These are phyloP conservation scores for Eremochloa ophiuroides DNA, from an alignment of 176 grass and related monocot genomes.

Conservation along the genomic window DNA sequence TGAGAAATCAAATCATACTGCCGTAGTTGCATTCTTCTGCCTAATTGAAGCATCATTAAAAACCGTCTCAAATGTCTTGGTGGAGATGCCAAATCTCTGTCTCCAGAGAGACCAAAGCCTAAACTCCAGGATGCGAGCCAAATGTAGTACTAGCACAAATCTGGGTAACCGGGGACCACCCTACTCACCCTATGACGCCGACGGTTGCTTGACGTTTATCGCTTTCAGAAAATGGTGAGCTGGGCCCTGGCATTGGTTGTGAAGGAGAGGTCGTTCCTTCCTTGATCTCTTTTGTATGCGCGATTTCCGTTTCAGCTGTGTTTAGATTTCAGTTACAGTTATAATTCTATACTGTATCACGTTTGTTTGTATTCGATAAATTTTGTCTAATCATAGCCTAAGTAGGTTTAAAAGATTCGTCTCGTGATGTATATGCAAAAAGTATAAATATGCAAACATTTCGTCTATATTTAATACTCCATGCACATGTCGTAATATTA, in stretches of 20 bases:
- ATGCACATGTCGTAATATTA: too few relatives aligned
- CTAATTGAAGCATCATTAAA: too few relatives aligned
- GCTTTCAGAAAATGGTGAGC: background rate
- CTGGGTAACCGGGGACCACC: background rate
- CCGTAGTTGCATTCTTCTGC: background rate
- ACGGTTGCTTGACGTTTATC: constrained; percentile 5
- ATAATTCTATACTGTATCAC: too few relatives aligned
- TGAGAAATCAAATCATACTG: background rate
- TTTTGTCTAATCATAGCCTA: too few relatives aligned
- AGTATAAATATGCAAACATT: too few relatives aligned
- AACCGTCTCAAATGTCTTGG: too few relatives aligned
- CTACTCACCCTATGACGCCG: background rate
- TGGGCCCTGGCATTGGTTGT: background rate
- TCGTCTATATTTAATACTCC: too few relatives aligned
- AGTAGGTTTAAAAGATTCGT: too few relatives aligned
- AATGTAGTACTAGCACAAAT: background rate
- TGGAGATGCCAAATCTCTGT: background rate
- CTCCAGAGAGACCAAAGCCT: background rate
- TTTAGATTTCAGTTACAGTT: too few relatives aligned
- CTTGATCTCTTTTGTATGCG: background rate
- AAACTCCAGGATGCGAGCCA: background rate
- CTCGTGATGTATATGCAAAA: too few relatives aligned
- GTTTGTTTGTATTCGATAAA: too few relatives aligned
- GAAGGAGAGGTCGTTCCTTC: background rate
- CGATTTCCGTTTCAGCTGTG: too few relatives aligned